A percentile compares a stretch with the other conserved stretches of the same genome.
Conservation (phyloP, 768 basidiomycete genomes). For the Boletus coccyginus region DNA sequence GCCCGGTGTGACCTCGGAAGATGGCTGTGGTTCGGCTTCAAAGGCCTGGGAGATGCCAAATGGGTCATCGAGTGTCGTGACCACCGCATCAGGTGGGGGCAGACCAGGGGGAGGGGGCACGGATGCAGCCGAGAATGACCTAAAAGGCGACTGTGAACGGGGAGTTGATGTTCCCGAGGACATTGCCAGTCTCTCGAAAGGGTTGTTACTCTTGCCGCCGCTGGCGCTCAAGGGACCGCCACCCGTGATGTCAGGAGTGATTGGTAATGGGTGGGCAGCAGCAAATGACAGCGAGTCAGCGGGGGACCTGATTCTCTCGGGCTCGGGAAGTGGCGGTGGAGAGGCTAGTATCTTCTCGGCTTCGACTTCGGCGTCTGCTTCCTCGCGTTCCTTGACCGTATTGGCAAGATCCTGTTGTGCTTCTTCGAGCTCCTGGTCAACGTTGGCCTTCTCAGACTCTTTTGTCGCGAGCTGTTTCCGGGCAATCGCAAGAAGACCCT, state of each 20-base stretch:
- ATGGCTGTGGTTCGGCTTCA: conserved; percentile 11
- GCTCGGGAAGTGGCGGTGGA: conserved; percentile 12
- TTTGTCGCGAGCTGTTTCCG: conserved; percentile 89
- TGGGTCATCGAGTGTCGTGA: conserved; percentile 39
- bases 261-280: conserved; percentile 68
- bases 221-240: conserved; percentile 40
- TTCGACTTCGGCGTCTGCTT: conserved; percentile 52
- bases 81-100: conserved; percentile 2
- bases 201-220: conserved; percentile 79
- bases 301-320: conserved; percentile 38
- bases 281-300: conserved; percentile 55
- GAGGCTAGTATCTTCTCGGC: conserved; percentile 33
- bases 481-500: conserved; percentile 90
- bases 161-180: conserved; percentile 37
- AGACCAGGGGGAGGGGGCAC: conserved; percentile 36
- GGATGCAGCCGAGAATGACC: conserved; percentile 43
- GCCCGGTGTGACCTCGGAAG: conserved; percentile 18
- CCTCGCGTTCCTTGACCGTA: conserved; percentile 53
- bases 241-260: conserved; percentile 60
- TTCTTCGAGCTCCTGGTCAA: conserved; percentile 70
- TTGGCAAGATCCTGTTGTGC: conserved; percentile 52
- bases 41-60: conserved; percentile 46
- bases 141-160: conserved; percentile 61
- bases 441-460: conserved; percentile 71
- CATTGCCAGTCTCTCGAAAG: conserved; percentile 74